Base-by-base conservation (phyloP, 2,329 filamentous ascomycete species). In the Xylariomycetidae sp. region DNA sequence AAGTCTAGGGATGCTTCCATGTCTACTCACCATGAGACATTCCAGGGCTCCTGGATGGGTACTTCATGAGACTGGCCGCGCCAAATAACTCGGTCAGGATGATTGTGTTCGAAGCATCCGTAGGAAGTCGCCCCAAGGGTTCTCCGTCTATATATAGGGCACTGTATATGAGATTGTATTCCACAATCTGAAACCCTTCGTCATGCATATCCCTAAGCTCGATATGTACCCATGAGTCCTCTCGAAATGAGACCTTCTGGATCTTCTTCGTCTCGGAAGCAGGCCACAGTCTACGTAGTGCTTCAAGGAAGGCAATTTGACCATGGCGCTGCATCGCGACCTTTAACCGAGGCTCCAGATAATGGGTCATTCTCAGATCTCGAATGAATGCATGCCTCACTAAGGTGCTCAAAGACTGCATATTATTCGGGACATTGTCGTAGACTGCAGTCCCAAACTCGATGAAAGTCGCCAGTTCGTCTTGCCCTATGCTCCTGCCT, bases 11-110 rank as follows among this genome's bases (percentile, higher is more conserved):
- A 27, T 12, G 12, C 10, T 16, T n/a, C 5, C 10, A 25, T 18
- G 14, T 31, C n/a, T 2, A 45, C 53, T 36, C 34, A 59, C 59
- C 57, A 35, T 78, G 71, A 1, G 63, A 64, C 70, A 83, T 79
- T 0, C 72, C 75, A 0, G 48, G 51, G 0, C 75, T 38, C 0
- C 42, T 36, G 0, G 79, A 82, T 0, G 77, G 70, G 14, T 54
- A 72, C 0, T 69, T 72, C 1, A 67, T 61, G 0, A 81, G 62
- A 23, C 41, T 46, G 16, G 62, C 61, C 11, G 71, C 66, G 2
- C 71, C 71, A 44, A 85, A 81, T 0, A 85, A 59, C 4, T 67
- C 59, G 5, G 56, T 50, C 6, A 81, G 58, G 2, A 53, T 47
- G 1, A 44, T 32, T 0, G 42, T 43, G 22, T 39, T 44, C 25